These are phyloP conservation scores for Aphanomyces astaci DNA, from an alignment of 352 stramenopile species.

Conservation along the genomic window DNA sequence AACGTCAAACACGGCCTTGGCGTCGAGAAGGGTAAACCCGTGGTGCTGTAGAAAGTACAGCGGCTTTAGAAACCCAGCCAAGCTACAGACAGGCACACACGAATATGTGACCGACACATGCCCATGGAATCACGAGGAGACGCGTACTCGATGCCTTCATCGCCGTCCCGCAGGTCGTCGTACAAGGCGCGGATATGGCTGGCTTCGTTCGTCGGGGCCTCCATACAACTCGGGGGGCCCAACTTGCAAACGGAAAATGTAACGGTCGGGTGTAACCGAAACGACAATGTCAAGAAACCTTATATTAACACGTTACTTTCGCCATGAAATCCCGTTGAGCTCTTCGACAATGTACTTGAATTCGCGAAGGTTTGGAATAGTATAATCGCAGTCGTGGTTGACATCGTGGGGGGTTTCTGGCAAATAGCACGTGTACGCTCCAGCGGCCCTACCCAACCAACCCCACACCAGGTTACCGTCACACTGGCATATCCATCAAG, in stretches of 20 bases:
- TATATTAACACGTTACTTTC: too few relatives aligned
- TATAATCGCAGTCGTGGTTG: constrained; percentile 22
- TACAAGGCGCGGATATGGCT: constrained; percentile 2
- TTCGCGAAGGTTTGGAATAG: constrained; percentile 19
- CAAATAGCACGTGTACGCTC: constrained; percentile 15
- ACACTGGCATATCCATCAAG: too few relatives aligned
- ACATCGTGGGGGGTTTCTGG: neutral
- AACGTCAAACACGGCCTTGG: constrained; percentile 49
- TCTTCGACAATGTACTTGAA: constrained; percentile 25
- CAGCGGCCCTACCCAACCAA: constrained; percentile 8
- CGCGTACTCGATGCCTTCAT: constrained; percentile 18
- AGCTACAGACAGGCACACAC: neutral
- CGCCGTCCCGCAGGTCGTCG: constrained; percentile 9
- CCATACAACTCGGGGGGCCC: too few relatives aligned
- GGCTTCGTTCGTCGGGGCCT: constrained; percentile 14
- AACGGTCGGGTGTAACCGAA: too few relatives aligned
- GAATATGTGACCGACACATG: neutral
- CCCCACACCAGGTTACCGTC: too few relatives aligned
- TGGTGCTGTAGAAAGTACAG: constrained; percentile 63
- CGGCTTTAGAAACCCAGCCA: constrained; percentile 7
- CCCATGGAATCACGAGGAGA: too few relatives aligned
- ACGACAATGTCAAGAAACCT: too few relatives aligned
- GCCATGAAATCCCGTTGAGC: constrained; percentile 21
- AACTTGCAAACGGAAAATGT: too few relatives aligned
- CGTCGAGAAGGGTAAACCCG: constrained; percentile 56